Base-by-base conservation (phyloP, 441 rosid genomes). In the Euphorbia schlechtendalii region DNA sequence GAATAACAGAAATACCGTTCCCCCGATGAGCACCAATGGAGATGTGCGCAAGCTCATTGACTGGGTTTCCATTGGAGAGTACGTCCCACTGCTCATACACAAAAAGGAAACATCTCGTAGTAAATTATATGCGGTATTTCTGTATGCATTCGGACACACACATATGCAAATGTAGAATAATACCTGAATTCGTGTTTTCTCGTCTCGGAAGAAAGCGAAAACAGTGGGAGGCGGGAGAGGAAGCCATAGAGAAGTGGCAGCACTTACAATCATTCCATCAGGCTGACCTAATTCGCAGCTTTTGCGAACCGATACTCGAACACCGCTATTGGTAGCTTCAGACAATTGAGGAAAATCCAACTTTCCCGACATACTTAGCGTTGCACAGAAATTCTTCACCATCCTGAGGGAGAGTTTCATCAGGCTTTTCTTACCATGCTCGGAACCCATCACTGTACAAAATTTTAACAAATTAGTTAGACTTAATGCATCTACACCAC, bases 81-180 rank as follows among this genome's bases (percentile, higher is more conserved):
- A 81, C 71, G 62, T 88, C 95, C 97, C 97, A 90, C 97, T 90
- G 78, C 41, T 45, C 71, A 6, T 43, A 61, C 32, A 25, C 8
- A 6, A 9, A 17, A 57, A 57, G 14, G 24, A 30, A 57, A 22
- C 11, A 22, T 54, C 58, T 27, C 30, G 30, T 27, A 27, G 30
- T 27, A 27, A 27, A n/a, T n/a, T 27, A 27, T 1, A 27, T 27
- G 30, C 30, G 30, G 30, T 27, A 27, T 27, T 27, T 27, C 30
- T 27, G 2, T 27, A 27, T 4, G 30, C 30, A 27, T 27, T 27
- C 30, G 4, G 30, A 27, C 30, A 27, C 30, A 27, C 30, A 27
- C 30, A 27, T 27, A 1, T 27, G 30, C 30, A 27, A 27, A 27
- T 27, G 30, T 17, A 30, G 41, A 18, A n/a, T 5, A 90, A 27